phyloP scores from a whole-genome alignment of 768 basidiomycete species.

The Tubosaeta brunneosetosa region DNA sequence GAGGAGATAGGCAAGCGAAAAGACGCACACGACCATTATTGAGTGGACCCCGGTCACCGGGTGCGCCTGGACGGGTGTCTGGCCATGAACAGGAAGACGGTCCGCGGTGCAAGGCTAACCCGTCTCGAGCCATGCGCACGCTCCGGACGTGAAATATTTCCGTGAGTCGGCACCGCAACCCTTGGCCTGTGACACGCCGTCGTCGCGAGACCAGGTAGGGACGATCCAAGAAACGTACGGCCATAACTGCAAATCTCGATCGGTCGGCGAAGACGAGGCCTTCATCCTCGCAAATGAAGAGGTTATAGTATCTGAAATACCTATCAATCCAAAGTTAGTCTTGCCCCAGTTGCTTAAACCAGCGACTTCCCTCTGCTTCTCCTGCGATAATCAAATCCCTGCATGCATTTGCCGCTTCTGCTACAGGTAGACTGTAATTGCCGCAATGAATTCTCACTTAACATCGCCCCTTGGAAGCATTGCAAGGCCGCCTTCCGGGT shows the following conservation, averaged over 20 bases:
- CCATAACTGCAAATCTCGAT: conserved; percentile 19
- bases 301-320: conserved; percentile 3
- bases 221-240: not conserved
- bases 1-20: not conserved
- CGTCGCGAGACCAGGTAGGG: not conserved
- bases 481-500: conserved; percentile 6
- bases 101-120: not conserved
- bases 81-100: not conserved
- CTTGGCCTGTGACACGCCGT: not conserved
- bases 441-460: conserved; percentile 6
- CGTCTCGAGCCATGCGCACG: not conserved
- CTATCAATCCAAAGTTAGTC: not conserved
- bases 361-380: not conserved
- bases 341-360: not conserved
- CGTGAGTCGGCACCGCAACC: not conserved
- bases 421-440: not conserved
- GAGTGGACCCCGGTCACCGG: not conserved
- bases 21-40: conserved; percentile 24
- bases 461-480: conserved; percentile 5
- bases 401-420: not conserved
- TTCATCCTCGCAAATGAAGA: conserved; percentile 15
- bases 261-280: conserved; percentile 8
- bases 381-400: not conserved
- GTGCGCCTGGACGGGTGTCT: not conserved
- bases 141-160: not conserved